Evolutionary conservation across 345 rosid genomes (phyloP).

Genomic region (Linum tenue): DNA sequence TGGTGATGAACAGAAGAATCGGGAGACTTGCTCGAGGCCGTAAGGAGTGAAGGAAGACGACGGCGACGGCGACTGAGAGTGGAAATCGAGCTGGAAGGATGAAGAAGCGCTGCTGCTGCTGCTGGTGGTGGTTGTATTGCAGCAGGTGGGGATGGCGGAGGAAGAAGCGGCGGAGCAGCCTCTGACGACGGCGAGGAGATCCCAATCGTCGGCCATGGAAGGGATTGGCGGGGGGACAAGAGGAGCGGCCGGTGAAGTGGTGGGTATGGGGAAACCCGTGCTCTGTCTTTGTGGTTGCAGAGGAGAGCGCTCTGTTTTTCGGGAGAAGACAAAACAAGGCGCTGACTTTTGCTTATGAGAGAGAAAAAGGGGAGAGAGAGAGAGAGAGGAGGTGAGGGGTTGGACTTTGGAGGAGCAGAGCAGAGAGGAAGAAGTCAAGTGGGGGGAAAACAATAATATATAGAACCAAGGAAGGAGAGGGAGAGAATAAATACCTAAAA

Average conservation of each 20-base stretch:
- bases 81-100: not conserved
- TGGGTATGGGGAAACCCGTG: constrained; percentile 11
- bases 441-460: not conserved
- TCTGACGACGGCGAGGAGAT: constrained; percentile 90
- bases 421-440: not conserved
- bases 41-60: no score
- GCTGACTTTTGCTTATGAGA: constrained; percentile 10
- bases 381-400: not conserved
- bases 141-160: constrained; percentile 19
- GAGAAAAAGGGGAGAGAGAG: constrained; percentile 17
- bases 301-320: constrained; percentile 9
- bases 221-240: constrained; percentile 12
- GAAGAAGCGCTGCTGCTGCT: not conserved
- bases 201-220: constrained; percentile 85
- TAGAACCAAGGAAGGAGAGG: no score
- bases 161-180: constrained; percentile 42
- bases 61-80: not conserved
- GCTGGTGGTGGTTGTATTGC: not conserved
- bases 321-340: constrained; percentile 11
- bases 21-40: not conserved
- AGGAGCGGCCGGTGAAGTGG: no score
- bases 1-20: not conserved
- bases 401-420: no score
- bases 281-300: constrained; percentile 14
- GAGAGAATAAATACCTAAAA: no score